Evolutionary conservation across 163 green algal genomes (phyloP), one percentile per base, ranked within the genome.

Genomic region (Scenedesmus sp.): DNA sequence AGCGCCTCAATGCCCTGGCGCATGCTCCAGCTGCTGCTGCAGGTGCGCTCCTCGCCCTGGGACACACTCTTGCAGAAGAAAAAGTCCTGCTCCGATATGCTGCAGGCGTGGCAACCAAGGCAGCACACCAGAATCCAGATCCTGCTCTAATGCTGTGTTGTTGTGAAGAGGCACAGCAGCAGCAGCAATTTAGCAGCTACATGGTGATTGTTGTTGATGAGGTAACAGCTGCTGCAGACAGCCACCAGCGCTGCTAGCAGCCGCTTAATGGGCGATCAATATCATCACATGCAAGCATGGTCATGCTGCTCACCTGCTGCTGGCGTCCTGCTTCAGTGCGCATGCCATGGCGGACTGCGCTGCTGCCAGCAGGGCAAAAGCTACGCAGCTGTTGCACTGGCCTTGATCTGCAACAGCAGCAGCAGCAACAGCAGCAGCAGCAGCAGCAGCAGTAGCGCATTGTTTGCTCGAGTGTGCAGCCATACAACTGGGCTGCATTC

Each of bases 401-500:
- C 76, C 76, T 54, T 55, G 76, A 54, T 83, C 26, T 54, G 76
- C 26, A 55, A 12, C 76, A 55, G 76, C 26, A 83, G 26, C 76
- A 83, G 76, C 76, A 83, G 76, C 76, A 83, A 18, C 76, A 83
- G 76, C 76, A 83, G 76, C 76, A 83, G 34, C 34, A 46, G 34
- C 34, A 46, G 34, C 34, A 46, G 34, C 34, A 46, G 34, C 34
- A 46, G 34, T 46, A 46, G 34, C 34, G 34, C 34, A 46, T 46
- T 46, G 34, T 46, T 46, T 46, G 34, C 34, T 46, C 34, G 34
- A 46, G 34, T 46, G 34, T 46, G 34, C 34, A 46, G 34, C 34
- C 34, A 46, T 46, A 46, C 34, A 46, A 46, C 34, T 46, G 34
- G 34, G 34, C 34, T 46, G 34, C 34, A 46, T 46, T 46, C 34